Conservation (phyloP, 805 yeast genomes). For the Starmerella asiatica region DNA sequence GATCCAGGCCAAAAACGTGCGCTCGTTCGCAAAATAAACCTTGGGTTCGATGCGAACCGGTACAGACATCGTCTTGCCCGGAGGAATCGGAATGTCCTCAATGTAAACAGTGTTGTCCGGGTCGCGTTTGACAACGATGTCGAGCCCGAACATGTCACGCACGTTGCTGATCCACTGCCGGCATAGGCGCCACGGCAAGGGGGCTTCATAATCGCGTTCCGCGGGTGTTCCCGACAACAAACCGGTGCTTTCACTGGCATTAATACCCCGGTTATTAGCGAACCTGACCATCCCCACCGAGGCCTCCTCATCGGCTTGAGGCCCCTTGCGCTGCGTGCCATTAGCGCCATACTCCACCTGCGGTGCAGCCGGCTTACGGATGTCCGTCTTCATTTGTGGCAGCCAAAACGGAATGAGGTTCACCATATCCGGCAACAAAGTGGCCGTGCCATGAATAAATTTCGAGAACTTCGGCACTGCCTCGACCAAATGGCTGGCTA, state of each 20-base stretch:
- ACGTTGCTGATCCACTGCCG: background rate
- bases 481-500: conserved; percentile 84
- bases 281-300: conserved; percentile 13
- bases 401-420: conserved; percentile 89
- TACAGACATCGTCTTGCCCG: conserved; percentile 77
- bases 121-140: conserved; percentile 34
- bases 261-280: background rate
- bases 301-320: conserved; percentile 10
- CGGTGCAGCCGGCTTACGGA: conserved; percentile 59
- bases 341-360: conserved; percentile 7
- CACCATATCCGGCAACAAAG: conserved; percentile 73
- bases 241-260: conserved; percentile 18
- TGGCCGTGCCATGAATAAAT: conserved; percentile 91
- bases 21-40: conserved; percentile 96
- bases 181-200: conserved; percentile 2
- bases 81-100: conserved; percentile 51
- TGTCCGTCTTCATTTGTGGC: conserved; percentile 93
- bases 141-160: conserved; percentile 12
- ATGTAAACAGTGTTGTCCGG: conserved; percentile 55
- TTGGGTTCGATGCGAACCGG: conserved; percentile 97
- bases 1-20: conserved; percentile 88
- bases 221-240: conserved; percentile 11
- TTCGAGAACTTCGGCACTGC: conserved; percentile 97
- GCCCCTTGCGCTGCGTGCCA: conserved; percentile 3
- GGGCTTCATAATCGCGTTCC: conserved; percentile 4